Conservation (phyloP, 176 grass and related monocot species). For the Tuctoria greenei region DNA sequence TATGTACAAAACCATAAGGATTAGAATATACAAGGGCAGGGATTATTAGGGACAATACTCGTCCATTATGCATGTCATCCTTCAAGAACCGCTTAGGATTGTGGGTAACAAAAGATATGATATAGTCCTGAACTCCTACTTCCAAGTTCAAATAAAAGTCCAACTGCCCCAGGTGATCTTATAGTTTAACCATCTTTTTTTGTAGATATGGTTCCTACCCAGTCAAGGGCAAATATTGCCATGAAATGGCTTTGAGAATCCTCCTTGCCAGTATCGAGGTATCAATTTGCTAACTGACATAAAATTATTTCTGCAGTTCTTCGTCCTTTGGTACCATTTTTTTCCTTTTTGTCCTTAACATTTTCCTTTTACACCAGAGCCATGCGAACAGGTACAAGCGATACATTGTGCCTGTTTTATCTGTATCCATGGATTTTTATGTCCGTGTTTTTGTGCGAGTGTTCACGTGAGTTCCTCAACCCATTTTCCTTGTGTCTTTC, state of each 20-base stretch:
- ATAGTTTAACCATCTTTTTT: constrained; percentile 35
- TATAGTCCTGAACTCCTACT: background rate
- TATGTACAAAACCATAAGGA: background rate
- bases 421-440: constrained; percentile 96
- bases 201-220: constrained; percentile 95
- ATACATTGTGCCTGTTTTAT: constrained; percentile 92
- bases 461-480: constrained; percentile 66
- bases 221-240: constrained; percentile 90
- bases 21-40: background rate
- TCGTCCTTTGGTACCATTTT: constrained; percentile 6
- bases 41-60: background rate
- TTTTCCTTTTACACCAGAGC: constrained; percentile 59
- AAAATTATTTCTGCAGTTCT: constrained; percentile 8
- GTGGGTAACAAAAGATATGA: background rate
- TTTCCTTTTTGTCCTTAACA: constrained; percentile 15
- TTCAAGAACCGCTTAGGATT: background rate
- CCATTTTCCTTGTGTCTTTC: background rate
- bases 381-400: constrained; percentile 97
- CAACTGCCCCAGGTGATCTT: constrained; percentile 12
- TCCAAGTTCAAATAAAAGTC: background rate
- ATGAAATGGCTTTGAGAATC: constrained; percentile 99
- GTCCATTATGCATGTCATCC: background rate
- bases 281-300: constrained; percentile 21
- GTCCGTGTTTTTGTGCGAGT: constrained; percentile 96
- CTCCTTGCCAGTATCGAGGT: constrained; percentile 98